Evolutionary conservation across 2,329 filamentous ascomycete genomes (phyloP).

Genomic region (Aspergillus sp.): DNA sequence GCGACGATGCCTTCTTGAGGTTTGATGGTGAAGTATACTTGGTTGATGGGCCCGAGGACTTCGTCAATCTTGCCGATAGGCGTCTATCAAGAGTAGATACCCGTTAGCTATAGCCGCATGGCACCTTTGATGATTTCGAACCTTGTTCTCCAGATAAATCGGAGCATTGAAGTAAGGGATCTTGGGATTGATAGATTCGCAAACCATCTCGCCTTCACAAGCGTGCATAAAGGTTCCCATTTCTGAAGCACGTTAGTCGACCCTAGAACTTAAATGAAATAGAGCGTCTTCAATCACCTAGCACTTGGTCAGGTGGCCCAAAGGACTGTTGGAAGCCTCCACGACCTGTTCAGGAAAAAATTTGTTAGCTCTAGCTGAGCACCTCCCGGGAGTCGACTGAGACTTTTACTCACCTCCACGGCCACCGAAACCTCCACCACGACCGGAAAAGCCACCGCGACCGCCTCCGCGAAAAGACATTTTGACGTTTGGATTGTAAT

Average conservation of each 20-base stretch:
- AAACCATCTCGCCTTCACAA: conserved; percentile 97
- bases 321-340: conserved; percentile 65
- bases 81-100: conserved; percentile 56
- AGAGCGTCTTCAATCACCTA: conserved; percentile 51
- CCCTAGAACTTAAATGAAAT: neutral
- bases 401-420: conserved; percentile 47
- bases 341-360: conserved; percentile 56
- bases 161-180: conserved; percentile 99
- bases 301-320: conserved; percentile 65
- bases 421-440: conserved; percentile 50
- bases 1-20: conserved; percentile 95
- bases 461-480: conserved; percentile 70
- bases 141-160: conserved; percentile 99
- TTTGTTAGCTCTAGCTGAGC: conserved; percentile 35
- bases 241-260: conserved; percentile 59
- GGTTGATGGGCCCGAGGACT: conserved; percentile 94
- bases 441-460: conserved; percentile 57
- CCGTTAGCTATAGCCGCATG: conserved; percentile 17
- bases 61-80: conserved; percentile 97
- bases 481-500: conserved; percentile 36
- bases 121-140: conserved; percentile 38
- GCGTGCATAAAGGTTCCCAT: conserved; percentile 94
- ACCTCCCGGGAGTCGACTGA: conserved; percentile 24
- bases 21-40: conserved; percentile 98
- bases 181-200: conserved; percentile 92